Conservation (phyloP, 1,284 basidiomycete genomes). For the Crepidotus sp. region DNA sequence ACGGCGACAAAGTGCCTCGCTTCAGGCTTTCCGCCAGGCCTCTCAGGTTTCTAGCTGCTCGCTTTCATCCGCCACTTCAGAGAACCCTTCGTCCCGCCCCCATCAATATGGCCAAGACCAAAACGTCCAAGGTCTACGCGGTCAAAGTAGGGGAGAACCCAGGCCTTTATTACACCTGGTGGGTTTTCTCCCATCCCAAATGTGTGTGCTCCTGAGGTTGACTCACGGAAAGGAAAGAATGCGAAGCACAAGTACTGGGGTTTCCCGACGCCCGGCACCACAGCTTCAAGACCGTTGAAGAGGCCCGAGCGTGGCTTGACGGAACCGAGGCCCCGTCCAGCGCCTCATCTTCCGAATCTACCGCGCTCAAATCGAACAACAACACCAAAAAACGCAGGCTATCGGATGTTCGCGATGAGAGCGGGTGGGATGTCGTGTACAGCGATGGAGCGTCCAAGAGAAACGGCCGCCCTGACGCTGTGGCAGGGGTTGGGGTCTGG, state of each 20-base stretch:
- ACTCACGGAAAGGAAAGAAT: conserved; percentile 41
- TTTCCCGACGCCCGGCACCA: conserved; percentile 52
- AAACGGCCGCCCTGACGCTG: conserved; percentile 54
- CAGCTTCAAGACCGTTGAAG: conserved; percentile 44
- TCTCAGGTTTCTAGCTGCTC: too few relatives aligned
- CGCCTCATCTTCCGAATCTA: conserved; percentile 1
- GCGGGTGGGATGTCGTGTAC: conserved; percentile 45
- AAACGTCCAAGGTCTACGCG: conserved; percentile 4
- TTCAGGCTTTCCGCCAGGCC: too few relatives aligned
- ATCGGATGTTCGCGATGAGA: conserved; percentile 2
- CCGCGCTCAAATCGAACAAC: background rate
- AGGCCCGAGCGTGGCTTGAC: conserved; percentile 40
- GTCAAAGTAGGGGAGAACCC: conserved; percentile 8
- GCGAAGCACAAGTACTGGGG: conserved; percentile 49
- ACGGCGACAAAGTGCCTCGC: too few relatives aligned
- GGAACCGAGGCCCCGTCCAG: conserved; percentile 1
- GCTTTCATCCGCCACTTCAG: background rate
- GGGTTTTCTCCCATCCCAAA: background rate
- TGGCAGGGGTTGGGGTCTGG: conserved; percentile 73
- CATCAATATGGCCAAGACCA: background rate
- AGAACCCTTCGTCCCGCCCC: background rate
- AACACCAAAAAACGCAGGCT: conserved; percentile 13
- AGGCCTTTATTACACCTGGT: conserved; percentile 13
- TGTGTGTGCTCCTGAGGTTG: background rate
- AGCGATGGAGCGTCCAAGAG: conserved; percentile 74